Base-by-base conservation (phyloP, 78 protist genomes). In the Isochrysis galbana region DNA sequence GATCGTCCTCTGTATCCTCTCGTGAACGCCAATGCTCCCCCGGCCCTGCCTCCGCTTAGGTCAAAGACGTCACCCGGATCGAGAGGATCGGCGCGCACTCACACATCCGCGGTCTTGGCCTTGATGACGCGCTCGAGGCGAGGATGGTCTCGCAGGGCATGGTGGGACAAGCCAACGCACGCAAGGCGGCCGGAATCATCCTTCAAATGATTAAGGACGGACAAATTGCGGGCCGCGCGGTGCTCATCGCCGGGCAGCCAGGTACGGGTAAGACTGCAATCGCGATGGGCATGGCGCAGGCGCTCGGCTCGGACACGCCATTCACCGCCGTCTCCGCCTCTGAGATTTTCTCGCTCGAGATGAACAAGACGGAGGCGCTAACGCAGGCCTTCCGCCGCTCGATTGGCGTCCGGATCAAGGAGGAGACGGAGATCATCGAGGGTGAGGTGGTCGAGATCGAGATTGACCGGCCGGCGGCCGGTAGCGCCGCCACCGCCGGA, bases 221-320 rank as follows among this genome's bases (percentile, higher is more conserved):
- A 29, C 95, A 97, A 70, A 96, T 99, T 46, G 98, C 99, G 7
- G 99, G 99, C 34, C 95, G 99, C 25, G 99, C 98, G 0, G 92
- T 99, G 23, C 94, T 99, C 23, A 89, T 99, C 46, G 99, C 99
- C 26, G 99, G 99, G 26, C 97, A 95, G 46, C 99, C 99, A 0
- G 99, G 99, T 46, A 97, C 99, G 14, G 99, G 99, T 41, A 99
- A 99, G 94, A 99, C 99, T 0, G 99, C 99, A 7, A 97, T 99
- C 38, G 99, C 99, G 36, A 98, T 99, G 99, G 99, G 98, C 82
- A 69, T 98, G 93, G 3, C 94, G 84, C 89, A 84, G 69, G 95
- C 98, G 41, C 95, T 99, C 41, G 99, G 99, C 39, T 45, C 74
- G 38, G 97, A 97, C 25, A 96, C 97, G 22, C 99, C 99, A 2